These are phyloP conservation scores for Pestalotiopsis sp. DNA, from an alignment of 2,329 filamentous ascomycete genomes.

Conservation along the genomic window DNA sequence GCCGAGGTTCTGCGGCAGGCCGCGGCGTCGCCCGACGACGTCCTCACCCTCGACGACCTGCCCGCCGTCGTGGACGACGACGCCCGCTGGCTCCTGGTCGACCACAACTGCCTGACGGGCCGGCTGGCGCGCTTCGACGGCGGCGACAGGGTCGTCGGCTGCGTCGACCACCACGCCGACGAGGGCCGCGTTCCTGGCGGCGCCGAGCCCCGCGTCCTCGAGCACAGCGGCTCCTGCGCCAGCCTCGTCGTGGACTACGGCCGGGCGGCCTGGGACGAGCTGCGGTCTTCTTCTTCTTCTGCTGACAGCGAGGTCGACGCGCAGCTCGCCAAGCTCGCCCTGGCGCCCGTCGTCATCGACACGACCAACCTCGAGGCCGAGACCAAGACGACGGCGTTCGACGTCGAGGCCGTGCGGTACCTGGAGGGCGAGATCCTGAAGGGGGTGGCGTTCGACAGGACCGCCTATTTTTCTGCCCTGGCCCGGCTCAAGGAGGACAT, in stretches of 20 bases:
- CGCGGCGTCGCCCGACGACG: constrained; percentile 58
- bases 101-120: constrained; percentile 77
- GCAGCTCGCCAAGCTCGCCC: constrained; percentile 66
- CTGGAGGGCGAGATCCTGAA: constrained; percentile 50
- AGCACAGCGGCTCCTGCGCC: constrained; percentile 72
- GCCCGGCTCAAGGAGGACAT: constrained; percentile 70
- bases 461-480: constrained; percentile 61
- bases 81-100: constrained; percentile 74
- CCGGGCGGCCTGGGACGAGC: constrained; percentile 57
- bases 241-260: constrained; percentile 69
- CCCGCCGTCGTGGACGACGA: constrained; percentile 48
- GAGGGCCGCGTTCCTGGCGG: constrained; percentile 55
- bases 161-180: constrained; percentile 80
- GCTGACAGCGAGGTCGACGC: constrained; percentile 49
- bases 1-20: constrained; percentile 64
- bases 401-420: constrained; percentile 59
- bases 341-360: constrained; percentile 75
- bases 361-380: constrained; percentile 65
- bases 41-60: constrained; percentile 67
- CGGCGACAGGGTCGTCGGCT: constrained; percentile 57
- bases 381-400: constrained; percentile 67
- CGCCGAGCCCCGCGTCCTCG: constrained; percentile 61
- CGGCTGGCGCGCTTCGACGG: constrained; percentile 52
- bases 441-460: constrained; percentile 48
- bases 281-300: constrained; percentile 33